Base-by-base conservation (phyloP, 2,329 filamentous ascomycete species). In the Fusarium poae region DNA sequence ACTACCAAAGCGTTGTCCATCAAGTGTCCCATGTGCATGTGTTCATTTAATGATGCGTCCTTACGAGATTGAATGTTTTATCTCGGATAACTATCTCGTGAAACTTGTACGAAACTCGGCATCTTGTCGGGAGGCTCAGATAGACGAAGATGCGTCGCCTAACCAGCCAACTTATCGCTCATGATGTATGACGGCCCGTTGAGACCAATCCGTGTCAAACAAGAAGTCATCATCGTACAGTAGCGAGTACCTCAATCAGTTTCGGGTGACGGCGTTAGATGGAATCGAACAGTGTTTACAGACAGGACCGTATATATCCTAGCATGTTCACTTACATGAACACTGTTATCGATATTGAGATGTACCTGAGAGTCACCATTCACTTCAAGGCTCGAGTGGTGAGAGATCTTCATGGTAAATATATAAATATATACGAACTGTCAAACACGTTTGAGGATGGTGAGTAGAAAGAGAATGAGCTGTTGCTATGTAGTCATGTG, bases 81-180 rank as follows among this genome's bases (percentile, higher is more conserved):
- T 42, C 39, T 25, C 39, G 21, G 20, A 23, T 16, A 10, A 18
- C 15, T 44, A 29, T 50, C 8, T 50, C 9, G 18, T 50, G 48
- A 35, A 50, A 50, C 48, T 29, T 25, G 20, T 18, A 15, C 34
- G 48, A 50, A 50, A 50, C 48, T 40, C n/a, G 48, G n/a, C 23
- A 27, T 27, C 48, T 50, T 5, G 13, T 50, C 23, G 18, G 23
- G 12, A 50, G n/a, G 13, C 32, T 50, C 23, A 25, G n/a, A 23
- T 40, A 50, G 25, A 50, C n/a, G 23, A 27, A 37, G n/a, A 27
- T 39, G 8, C 34, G 21, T 50, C 23, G n/a, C 32, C 15, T 12
- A n/a, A 16, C n/a, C 18, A 21, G 18, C 27, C 34, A 20, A 50
- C 23, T 18, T 27, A 34, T 40, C 48, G 39, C 32, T 39, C 23